A percentile compares a stretch with the other conserved stretches of the same genome.
Conservation (phyloP, 371 early-diverging fungal genomes). For the Haplosporangium sp. region DNA sequence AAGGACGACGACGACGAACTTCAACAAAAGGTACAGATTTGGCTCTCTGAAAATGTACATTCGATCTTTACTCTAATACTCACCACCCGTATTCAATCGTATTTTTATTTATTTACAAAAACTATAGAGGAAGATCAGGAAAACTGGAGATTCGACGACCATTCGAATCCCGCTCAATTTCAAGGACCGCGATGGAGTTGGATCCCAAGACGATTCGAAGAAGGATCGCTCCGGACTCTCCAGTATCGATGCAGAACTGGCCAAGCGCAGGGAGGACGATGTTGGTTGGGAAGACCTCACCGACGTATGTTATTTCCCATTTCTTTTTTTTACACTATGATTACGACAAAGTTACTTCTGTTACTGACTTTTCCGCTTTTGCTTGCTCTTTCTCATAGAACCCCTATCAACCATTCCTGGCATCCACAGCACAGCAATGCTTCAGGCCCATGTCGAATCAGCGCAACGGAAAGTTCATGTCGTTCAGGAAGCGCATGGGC, state of each 20-base stretch:
- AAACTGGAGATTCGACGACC: slow-evolving; percentile 57
- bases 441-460: slow-evolving; percentile 53
- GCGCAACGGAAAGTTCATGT: slow-evolving; percentile 36
- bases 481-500: slow-evolving; percentile 67
- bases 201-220: slow-evolving; percentile 32
- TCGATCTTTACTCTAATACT: background rate
- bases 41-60: background rate
- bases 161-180: slow-evolving; percentile 67
- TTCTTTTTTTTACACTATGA: background rate
- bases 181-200: slow-evolving; percentile 37
- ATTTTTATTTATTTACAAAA: background rate
- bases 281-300: slow-evolving; percentile 69
- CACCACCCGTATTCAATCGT: too few relatives aligned
- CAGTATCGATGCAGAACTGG: slow-evolving; percentile 63
- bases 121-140: slow-evolving; percentile 41
- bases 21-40: slow-evolving; percentile 29
- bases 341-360: background rate
- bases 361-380: too few relatives aligned
- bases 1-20: slow-evolving; percentile 63
- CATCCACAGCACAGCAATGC: slow-evolving; percentile 49
- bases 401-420: slow-evolving; percentile 63
- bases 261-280: slow-evolving; percentile 63
- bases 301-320: slow-evolving; percentile 54
- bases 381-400: slow-evolving; percentile 40
- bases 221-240: slow-evolving; percentile 41